phyloP scores from a whole-genome alignment of 2,329 filamentous ascomycete genomes.

The Calonectria leucothoes region DNA sequence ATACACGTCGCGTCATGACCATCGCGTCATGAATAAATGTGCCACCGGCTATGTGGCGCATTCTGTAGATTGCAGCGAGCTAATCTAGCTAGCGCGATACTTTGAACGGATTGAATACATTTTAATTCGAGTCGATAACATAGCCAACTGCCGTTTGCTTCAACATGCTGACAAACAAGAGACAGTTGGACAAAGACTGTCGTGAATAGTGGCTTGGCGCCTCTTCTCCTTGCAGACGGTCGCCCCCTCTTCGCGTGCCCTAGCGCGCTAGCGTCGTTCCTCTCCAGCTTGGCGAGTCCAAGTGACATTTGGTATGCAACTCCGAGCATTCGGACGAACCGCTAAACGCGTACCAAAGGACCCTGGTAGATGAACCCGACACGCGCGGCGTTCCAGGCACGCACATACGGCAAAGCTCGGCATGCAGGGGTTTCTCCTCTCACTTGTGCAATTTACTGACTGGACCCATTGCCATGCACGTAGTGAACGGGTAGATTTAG shows the following conservation, averaged over 20 bases:
- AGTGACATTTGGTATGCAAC: background rate
- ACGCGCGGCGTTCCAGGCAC: background rate
- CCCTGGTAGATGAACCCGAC: background rate
- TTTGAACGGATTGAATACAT: background rate
- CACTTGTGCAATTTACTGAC: background rate
- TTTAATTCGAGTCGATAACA: background rate
- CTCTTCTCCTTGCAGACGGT: background rate
- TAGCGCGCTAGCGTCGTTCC: background rate
- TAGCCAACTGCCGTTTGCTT: background rate
- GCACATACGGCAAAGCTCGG: background rate
- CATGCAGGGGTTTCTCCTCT: too few relatives aligned
- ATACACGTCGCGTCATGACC: background rate
- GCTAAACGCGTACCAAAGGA: background rate
- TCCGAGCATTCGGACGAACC: background rate
- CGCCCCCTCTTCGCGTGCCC: background rate
- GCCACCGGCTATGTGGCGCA: background rate
- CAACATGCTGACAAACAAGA: background rate
- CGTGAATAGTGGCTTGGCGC: background rate
- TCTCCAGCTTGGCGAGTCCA: background rate
- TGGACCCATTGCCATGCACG: background rate
- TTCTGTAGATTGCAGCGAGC: too few relatives aligned
- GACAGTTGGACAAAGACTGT: background rate
- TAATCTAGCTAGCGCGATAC: background rate
- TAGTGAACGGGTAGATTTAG: too few relatives aligned
- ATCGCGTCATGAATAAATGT: background rate